Base-by-base conservation (phyloP, 1,284 basidiomycete species). In the Thelephora terrestris region DNA sequence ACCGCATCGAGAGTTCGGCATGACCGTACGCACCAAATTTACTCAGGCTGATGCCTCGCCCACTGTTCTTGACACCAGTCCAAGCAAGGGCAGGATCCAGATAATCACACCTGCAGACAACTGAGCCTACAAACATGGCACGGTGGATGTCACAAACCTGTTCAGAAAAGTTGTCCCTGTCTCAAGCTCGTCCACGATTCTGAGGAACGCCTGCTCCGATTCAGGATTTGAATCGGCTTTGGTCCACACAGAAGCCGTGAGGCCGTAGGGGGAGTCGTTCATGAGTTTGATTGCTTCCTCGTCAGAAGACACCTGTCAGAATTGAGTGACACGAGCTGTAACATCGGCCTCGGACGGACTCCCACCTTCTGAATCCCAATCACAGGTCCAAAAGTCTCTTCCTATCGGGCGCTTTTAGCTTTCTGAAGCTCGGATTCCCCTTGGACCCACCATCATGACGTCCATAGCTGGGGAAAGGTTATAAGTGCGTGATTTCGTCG, bases 241-340 rank as follows among this genome's bases (percentile, higher is more conserved):
- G 0, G 94, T 96, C 94, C 94, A 98, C 25, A 98, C 67, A 17
- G 90, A 92, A 1, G 91, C 90, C 1, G 94, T 98, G 29, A 98
- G 73, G 12, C 94, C 94, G 62, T 94, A 97, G 1, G 77, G 79
- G n/a, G 92, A 96, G 65, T 97, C 92, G 65, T 98, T 97, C 89
- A 98, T 97, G 27, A 96, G 74, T 29, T 68, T 62, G 49, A 97
- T 69, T 0, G 93, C 93, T 63, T 95, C 91, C 45, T 84, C 81
- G 59, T 94, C 91, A 0, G 81, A 81, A 12, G 75, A 71, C 20
- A 92, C 87, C 79, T 85, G 50, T 20, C 25, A 29, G 38, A 25
- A 18, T 7, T 32, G 32, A 27, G 1, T 32, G 23, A 20, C 39
- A n/a, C 4, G 20, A 25, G 17, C 16, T 36, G 17, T n/a, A 37